Base-by-base conservation (phyloP, 2,329 filamentous ascomycete genomes). In the Scedosporium dehoogii region DNA sequence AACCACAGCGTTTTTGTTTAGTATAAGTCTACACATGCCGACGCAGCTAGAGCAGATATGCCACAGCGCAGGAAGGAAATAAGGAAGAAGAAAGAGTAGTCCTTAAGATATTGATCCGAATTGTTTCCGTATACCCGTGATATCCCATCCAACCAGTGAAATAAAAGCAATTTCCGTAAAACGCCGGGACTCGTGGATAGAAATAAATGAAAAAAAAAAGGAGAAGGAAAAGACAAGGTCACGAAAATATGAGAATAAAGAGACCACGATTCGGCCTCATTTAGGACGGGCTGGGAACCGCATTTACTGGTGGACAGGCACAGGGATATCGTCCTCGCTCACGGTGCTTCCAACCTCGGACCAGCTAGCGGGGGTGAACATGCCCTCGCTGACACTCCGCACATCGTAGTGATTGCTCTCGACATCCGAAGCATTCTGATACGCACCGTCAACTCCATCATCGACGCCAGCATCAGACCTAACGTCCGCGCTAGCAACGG, bases 321-420 rank as follows among this genome's bases (percentile, higher is more conserved):
- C 51, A 6, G 46, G 33, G 25, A 48, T 48, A 27, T 84, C 81
- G 66, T 73, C 81, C 69, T 85, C 82, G 69, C 84, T 86, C 27
- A 86, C 74, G 12, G 84, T 79, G 65, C 85, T 87, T 64, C 83
- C 85, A 14, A 88, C 79, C 69, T 88, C 85, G 6, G 82, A 85
- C 85, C 85, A 88, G 71, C 81, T 85, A 1, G 79, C 78, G 0
- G 85, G 85, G 0, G 85, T 88, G 62, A 78, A 72, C 68, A 86
- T 80, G 33, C 82, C 83, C 38, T 62, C 65, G 41, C 59, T 64
- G 9, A 62, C 61, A 16, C 63, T 66, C 62, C 46, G 60, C 51
- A 64, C 62, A 42, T 44, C 48, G 12, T n/a, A 53, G 10, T 53
- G 48, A 12, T 53, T 21, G 48, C 42, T 48, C 25, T 16, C 58